Evolutionary conservation across 176 grass and related monocot species (phyloP).

Genomic region (Puya raimondii): DNA sequence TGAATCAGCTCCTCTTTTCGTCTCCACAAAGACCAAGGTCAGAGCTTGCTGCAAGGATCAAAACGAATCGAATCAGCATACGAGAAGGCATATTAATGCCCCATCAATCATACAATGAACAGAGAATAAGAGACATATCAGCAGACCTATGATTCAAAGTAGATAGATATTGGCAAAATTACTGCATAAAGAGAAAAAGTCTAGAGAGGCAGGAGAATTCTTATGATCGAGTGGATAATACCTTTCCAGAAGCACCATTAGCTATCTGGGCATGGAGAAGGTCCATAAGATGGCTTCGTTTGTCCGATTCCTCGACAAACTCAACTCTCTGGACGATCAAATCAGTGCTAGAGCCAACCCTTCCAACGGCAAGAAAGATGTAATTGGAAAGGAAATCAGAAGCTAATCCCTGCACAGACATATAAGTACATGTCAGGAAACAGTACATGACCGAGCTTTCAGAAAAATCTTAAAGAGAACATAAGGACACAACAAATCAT

Average conservation of each 20-base stretch:
- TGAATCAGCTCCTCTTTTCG: constrained; percentile 89
- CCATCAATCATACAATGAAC: background rate
- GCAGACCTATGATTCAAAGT: background rate
- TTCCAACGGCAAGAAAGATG: constrained; percentile 38
- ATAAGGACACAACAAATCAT: background rate
- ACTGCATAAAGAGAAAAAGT: background rate
- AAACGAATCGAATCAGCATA: background rate
- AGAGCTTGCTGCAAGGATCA: constrained; percentile 56
- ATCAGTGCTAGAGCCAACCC: constrained; percentile 39
- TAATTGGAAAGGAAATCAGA: constrained; percentile 34
- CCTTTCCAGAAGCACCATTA: constrained; percentile 23
- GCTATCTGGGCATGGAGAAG: constrained; percentile 35
- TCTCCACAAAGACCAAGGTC: constrained; percentile 94
- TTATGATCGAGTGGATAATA: background rate
- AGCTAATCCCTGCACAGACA: constrained; percentile 11
- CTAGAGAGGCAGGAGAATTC: background rate
- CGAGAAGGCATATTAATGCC: no score
- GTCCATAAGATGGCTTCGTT: constrained; percentile 36
- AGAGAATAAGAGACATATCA: background rate
- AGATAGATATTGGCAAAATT: background rate
- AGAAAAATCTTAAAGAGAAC: background rate
- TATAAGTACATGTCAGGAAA: background rate
- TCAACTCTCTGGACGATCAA: constrained; percentile 32
- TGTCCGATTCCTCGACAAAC: constrained; percentile 28
- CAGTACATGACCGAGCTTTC: background rate